Evolutionary conservation across 371 early-diverging fungal species (phyloP), one percentile per base, ranked within the genome.

Genomic region (Mucor indicus): DNA sequence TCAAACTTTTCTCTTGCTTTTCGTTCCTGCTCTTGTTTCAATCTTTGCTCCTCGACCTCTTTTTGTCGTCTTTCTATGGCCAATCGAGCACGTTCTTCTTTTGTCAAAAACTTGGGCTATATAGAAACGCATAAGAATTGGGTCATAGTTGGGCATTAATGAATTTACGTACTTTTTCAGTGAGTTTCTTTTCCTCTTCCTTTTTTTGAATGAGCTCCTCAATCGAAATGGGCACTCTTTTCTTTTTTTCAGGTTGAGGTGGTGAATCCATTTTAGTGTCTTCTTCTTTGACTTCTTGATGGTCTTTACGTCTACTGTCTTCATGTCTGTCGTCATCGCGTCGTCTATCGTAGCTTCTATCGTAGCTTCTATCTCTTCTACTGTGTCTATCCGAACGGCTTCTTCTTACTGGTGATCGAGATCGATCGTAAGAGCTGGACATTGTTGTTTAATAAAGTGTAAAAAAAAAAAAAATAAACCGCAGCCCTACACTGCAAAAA

Each of bases 51-150:
- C 44, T 92, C 92, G 0, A 92, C 92, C 55, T 94, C 90, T 46
- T 81, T 78, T 60, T 89, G 86, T 23, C 92, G 75, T 27, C 77
- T 75, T 47, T 94, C 91, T 38, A 97, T 59, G 1, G 98, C 98
- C 15, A 90, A 42, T 49, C 86, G 75, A 4, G 87, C 90, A n/a
- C 97, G 81, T 58, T 97, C 89, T 60, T 89, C 93, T 62, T 96
- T 96, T 11, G 90, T 89, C 48, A 97, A 56, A 46, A 96, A 97
- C 53, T 85, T 88, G 1, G 92, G 91, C 83, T 85, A 77, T 23
- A 23, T 12, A 37, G 19, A 25, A n/a, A 24, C n/a, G 16, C 15
- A 16, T 10, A 23, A 21, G 3, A 16, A 7, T 37, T 9, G 17
- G 31, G 2, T 17, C 5, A 20, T 24, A 16, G 4, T 17, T 30